Base-by-base conservation (phyloP, 2,329 filamentous ascomycete genomes). In the Lecanicillium sp. region DNA sequence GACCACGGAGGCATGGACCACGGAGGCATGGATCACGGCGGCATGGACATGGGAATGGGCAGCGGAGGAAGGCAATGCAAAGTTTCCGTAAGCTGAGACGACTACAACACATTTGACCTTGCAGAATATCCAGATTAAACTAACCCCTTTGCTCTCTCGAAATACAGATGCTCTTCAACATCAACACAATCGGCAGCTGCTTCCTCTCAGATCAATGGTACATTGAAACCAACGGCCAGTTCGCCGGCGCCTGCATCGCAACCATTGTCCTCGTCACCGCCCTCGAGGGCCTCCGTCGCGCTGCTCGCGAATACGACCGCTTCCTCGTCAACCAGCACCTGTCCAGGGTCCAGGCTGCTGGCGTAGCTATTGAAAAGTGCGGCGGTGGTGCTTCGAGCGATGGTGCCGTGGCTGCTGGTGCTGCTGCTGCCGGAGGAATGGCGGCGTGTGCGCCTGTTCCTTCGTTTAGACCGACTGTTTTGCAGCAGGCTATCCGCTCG, bases 191-290 rank as follows among this genome's bases (percentile, higher is more conserved):
- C 54, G 78, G 83, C 54, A 62, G 79, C 15, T 86, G 76, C 60
- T 90, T 92, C 69, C 71, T 92, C 52, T 63, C 81, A 17, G 50
- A 56, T 7, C 67, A 70, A 16, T 92, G 85, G 85, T 78, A 78
- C 52, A 73, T 90, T 56, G 79, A 65, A 13, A 81, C 79, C 17
- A 62, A 59, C 3, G 79, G 73, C 56, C 82, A 82, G 71, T 90
- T 94, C 54, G 85, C 82, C 34, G 85, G 81, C 16, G 83, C 80
- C 37, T 92, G 85, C 63, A 80, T 94, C 52, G 85, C 83, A 43
- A 78, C 87, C 27, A 67, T 87, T 44, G 63, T 81, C n/a, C 76
- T 94, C 38, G 82, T 84, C 48, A 70, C 90, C 37, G 52, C 63
- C 5, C 79, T 92, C 48, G 85, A 92, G 54, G 64, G 80, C 41